Evolutionary conservation across 2,329 filamentous ascomycete genomes (phyloP).

Genomic region (Pseudocercospora fuligena): DNA sequence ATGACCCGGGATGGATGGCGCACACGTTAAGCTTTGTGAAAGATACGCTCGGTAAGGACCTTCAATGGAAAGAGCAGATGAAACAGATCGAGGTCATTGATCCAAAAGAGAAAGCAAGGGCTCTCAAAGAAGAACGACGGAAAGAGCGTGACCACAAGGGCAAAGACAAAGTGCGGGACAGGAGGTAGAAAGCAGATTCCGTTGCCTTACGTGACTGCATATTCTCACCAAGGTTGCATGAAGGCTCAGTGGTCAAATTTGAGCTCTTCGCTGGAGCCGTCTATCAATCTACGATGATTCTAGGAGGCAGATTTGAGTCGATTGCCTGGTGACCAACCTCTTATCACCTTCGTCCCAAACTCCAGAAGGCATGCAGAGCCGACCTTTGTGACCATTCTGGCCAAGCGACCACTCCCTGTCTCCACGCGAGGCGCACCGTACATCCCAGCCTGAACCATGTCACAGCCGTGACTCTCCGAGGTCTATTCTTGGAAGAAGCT

Average conservation of each 20-base stretch:
- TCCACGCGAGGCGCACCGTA: background rate
- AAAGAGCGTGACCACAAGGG: slow-evolving; percentile 27
- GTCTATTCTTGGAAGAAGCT: background rate
- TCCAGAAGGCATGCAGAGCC: background rate
- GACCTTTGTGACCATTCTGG: background rate
- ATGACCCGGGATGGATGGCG: slow-evolving; percentile 76
- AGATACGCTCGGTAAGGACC: slow-evolving; percentile 86
- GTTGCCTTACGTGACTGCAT: background rate
- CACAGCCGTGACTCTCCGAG: background rate
- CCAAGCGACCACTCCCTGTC: background rate
- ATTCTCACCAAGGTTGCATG: background rate
- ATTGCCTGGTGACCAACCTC: background rate
- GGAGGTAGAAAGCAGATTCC: slow-evolving; percentile 5
- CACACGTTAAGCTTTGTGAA: slow-evolving; percentile 86
- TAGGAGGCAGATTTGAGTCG: background rate
- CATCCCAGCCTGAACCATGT: background rate
- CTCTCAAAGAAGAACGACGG: slow-evolving; percentile 33
- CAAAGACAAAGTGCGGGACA: slow-evolving; percentile 27
- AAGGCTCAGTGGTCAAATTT: background rate
- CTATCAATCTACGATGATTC: background rate
- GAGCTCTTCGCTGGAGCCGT: background rate
- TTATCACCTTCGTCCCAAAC: background rate
- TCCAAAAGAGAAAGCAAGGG: slow-evolving; percentile 42
- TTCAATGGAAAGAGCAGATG: slow-evolving; percentile 87
- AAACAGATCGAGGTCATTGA: slow-evolving; percentile 91